A percentile compares a stretch with the other conserved stretches of the same genome.
Conservation (phyloP, 2,329 filamentous ascomycete species). For the Plectosphaerella cucumerina region DNA sequence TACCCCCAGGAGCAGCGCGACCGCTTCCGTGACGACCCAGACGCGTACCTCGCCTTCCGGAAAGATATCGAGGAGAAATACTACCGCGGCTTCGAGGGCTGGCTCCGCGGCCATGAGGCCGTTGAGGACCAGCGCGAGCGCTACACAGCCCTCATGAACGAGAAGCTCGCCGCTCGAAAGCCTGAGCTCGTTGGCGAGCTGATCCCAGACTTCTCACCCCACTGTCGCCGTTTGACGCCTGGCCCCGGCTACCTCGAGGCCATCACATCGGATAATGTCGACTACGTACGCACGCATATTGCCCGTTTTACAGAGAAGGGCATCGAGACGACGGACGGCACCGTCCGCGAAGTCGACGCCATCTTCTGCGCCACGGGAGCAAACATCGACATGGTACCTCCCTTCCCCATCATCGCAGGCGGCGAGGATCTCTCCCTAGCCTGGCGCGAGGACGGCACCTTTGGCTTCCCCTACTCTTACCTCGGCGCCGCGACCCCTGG, state of each 20-base stretch:
- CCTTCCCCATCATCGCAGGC: conserved; percentile 54
- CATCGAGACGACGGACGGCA: conserved; percentile 56
- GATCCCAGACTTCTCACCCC: conserved; percentile 58
- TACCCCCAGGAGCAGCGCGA: conserved; percentile 49
- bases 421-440: conserved; percentile 48
- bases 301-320: conserved; percentile 53
- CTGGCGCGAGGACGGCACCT: conserved; percentile 52
- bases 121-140: conserved; percentile 42
- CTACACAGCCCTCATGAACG: conserved; percentile 49
- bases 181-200: conserved; percentile 52
- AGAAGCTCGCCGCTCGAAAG: conserved; percentile 44
- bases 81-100: conserved; percentile 52
- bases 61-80: conserved; percentile 57
- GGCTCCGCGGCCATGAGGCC: conserved; percentile 48
- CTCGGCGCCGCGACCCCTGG: conserved; percentile 58
- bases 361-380: conserved; percentile 67
- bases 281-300: conserved; percentile 54
- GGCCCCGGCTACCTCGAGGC: conserved; percentile 66
- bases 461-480: conserved; percentile 65
- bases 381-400: conserved; percentile 53
- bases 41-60: conserved; percentile 55
- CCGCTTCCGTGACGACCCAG: conserved; percentile 54
- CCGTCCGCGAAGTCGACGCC: conserved; percentile 54
- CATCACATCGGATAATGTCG: conserved; percentile 56
- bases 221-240: conserved; percentile 61